Conservation (phyloP, 176 grass and related monocot species). For the Aegilops bicornis region DNA sequence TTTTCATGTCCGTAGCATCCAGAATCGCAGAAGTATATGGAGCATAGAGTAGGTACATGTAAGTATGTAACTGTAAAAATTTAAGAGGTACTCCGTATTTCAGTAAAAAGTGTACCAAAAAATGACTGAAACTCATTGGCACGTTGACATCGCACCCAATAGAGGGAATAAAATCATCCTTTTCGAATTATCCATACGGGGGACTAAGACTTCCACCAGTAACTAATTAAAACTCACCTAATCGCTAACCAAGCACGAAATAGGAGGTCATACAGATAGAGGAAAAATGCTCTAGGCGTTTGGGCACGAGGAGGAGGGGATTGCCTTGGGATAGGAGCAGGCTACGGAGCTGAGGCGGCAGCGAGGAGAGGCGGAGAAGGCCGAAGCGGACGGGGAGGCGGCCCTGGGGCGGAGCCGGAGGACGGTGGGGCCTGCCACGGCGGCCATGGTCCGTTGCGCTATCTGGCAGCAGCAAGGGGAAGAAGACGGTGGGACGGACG, state of each 20-base stretch:
- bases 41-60: not conserved
- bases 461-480: slow-evolving; percentile 27
- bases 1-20: not conserved
- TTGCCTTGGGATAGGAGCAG: slow-evolving; percentile 33
- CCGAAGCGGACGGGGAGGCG: slow-evolving; percentile 1
- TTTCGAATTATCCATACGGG: not conserved
- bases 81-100: not conserved
- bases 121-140: not conserved
- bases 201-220: not conserved
- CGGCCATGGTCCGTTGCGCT: slow-evolving; percentile 41
- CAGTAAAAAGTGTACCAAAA: not conserved
- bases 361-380: slow-evolving; percentile 9
- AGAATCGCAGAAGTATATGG: not conserved
- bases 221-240: not conserved
- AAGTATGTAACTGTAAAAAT: not conserved
- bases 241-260: slow-evolving; percentile 1
- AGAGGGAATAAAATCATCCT: not conserved
- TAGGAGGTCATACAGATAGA: not conserved
- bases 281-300: not conserved
- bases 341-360: slow-evolving; percentile 33
- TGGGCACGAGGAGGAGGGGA: not conserved
- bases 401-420: slow-evolving; percentile 30
- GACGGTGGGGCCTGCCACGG: slow-evolving; percentile 32
- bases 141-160: not conserved
- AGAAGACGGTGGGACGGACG: not conserved